Conservation (phyloP, 2,329 filamentous ascomycete species). For the Blastomyces parvus region DNA sequence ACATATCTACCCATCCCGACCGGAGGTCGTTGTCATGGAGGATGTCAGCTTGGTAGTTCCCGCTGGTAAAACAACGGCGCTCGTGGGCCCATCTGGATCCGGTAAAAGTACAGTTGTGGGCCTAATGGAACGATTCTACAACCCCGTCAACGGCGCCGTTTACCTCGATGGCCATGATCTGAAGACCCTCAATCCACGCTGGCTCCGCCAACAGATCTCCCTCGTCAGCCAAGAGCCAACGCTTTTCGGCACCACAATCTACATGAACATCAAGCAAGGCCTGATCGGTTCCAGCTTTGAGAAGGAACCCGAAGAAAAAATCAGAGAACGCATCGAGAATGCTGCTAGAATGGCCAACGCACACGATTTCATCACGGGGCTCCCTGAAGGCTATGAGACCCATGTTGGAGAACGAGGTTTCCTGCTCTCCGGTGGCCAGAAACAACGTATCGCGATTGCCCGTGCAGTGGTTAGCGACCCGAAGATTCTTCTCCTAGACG, state of each 20-base stretch:
- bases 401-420: conserved; percentile 94
- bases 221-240: conserved; percentile 90
- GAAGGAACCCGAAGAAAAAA: conserved; percentile 55
- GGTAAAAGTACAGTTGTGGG: conserved; percentile 94
- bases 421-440: conserved; percentile 85
- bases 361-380: conserved; percentile 73
- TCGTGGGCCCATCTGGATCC: conserved; percentile 88
- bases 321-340: conserved; percentile 61
- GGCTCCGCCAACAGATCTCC: conserved; percentile 85
- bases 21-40: conserved; percentile 82
- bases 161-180: conserved; percentile 77
- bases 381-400: conserved; percentile 86
- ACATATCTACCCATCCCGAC: conserved; percentile 89
- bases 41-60: conserved; percentile 70
- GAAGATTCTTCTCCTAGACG: conserved; percentile 84
- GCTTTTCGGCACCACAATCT: conserved; percentile 82
- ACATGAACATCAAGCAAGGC: conserved; percentile 80
- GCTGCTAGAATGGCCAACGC: conserved; percentile 89
- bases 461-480: conserved; percentile 83
- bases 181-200: conserved; percentile 70
- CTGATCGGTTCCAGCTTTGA: conserved; percentile 77
- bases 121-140: conserved; percentile 87
- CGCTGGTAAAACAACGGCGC: conserved; percentile 81
- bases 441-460: conserved; percentile 92
- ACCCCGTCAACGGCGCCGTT: conserved; percentile 70